Evolutionary conservation across 257 asterid genomes (phyloP), one percentile per base, ranked within the genome.

Genomic region (Plectranthus barbatus): DNA sequence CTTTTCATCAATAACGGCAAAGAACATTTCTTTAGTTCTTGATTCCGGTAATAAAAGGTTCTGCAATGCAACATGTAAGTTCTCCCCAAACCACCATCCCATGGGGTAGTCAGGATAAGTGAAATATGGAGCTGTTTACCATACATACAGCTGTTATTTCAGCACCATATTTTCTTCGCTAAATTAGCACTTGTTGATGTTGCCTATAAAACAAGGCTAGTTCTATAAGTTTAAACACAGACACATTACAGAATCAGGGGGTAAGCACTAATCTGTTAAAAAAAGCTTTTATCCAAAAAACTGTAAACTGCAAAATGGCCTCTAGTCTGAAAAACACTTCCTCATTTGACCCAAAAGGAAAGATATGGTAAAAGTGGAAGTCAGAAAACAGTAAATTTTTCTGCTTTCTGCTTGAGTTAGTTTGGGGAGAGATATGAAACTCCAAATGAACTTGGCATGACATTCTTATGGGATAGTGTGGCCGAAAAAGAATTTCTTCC

Each of bases 121-220:
- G 20, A 47, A 70, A 29, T 51, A 17, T 13, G 60, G 21, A 50
- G 44, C 24, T n/a, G 17, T 21, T 3, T 39, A 62, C 48, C 76
- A 42, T 86, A 90, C 99, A 96, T 53, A 90, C 83, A 55, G 90
- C 99, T 20, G 97, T 90, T 67, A 93, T 90, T 59, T 93, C 97
- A 62, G 95, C 95, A 55, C 97, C 96, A 77, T 90, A 93, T 81
- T 86, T n/a, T 93, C 82, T 93, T 93, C 21, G 95, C 99, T 85
- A 93, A 75, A 67, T 97, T 91, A 73, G 97, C 88, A 64, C 80
- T 80, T 6, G 99, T 89, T 20, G 94, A 82, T 42, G 95, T 80
- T 20, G 99, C 99, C 99, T 92, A 67, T 40, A 33, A 57, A 47
- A 69, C 46, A 34, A 56, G 33, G 49, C 33, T 40, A 29, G 34